Conservation (phyloP, 2,329 filamentous ascomycete genomes). For the Thelonectria discophora region DNA sequence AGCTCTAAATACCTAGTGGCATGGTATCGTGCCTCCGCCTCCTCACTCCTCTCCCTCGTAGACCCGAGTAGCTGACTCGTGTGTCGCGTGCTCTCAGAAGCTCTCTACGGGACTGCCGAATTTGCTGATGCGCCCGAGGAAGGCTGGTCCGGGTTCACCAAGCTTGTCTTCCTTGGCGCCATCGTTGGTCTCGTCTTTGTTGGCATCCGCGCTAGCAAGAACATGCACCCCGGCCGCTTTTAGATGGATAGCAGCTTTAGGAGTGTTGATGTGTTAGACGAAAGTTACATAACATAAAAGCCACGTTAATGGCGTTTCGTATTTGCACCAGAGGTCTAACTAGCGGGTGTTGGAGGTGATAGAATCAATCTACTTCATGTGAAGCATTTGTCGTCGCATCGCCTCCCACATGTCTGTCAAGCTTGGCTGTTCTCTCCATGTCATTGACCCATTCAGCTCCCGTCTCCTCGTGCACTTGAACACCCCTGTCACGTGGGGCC, state of each 20-base stretch:
- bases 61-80: conserved; percentile 48
- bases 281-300: conserved; percentile 13
- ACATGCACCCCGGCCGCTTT: conserved; percentile 20
- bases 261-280: not conserved
- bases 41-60: conserved; percentile 33
- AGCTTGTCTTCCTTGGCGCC: conserved; percentile 35
- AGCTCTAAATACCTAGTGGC: conserved; percentile 70
- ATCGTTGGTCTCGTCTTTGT: conserved; percentile 35
- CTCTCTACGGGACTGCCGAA: conserved; percentile 39
- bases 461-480: not conserved
- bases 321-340: not conserved
- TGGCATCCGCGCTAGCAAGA: conserved; percentile 33
- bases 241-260: not conserved
- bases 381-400: not conserved
- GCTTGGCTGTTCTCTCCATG: not conserved
- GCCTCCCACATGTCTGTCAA: not conserved
- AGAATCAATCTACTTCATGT: not conserved
- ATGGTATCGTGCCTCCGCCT: conserved; percentile 36
- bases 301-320: not conserved
- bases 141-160: conserved; percentile 38
- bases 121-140: conserved; percentile 23
- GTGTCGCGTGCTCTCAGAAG: conserved; percentile 40
- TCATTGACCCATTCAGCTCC: not conserved
- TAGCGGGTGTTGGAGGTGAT: not conserved
- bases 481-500: conserved; percentile 46